Evolutionary conservation across 2,329 filamentous ascomycete genomes (phyloP), one percentile per base, ranked within the genome.

Genomic region (Paracorniculantispora psalliotae): DNA sequence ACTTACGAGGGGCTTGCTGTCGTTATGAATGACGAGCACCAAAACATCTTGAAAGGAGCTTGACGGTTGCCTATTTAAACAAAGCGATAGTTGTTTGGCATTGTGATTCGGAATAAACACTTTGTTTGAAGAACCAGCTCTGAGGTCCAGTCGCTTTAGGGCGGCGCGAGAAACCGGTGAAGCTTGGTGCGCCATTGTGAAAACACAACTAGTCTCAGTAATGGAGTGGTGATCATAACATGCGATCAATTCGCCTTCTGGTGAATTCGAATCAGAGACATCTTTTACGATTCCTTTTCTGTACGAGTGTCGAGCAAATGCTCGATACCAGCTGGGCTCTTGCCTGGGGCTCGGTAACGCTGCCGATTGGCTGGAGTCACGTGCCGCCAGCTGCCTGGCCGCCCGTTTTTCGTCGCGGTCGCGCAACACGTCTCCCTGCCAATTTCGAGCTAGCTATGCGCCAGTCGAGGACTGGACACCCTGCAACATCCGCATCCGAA

Each of bases 341-440:
- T 30, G 33, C 56, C 30, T 13, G 10, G 7, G 9, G 10, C 21
- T 28, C 59, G 53, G 59, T 23, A 61, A 49, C 19, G 13, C 35
- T 52, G 48, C 59, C 59, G 54, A 61, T 58, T 61, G 59, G 59
- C 21, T 49, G 47, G 2, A 30, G 43, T 53, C 59, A 61, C 59
- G 59, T 61, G 59, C 39, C 41, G 17, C 33, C 6, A 51, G 30
- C 25, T 21, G 53, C 28, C 47, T 35, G 37, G 43, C 33, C 21
- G 35, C 44, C 59, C 43, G 49, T 43, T 43, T 60, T 61, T 54
- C 28, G 53, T 57, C 53, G 53, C 59, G 53, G 46, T 50, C 53
- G 59, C 59, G 59, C 59, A 57, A 57, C 59, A 61, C 59, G 59
- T 61, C 48, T 49, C 59, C 47, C 47, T 54, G 59, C 48, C 58